These are phyloP conservation scores for Loxodes magnus DNA, from an alignment of 73 alveolate genomes.

Conservation along the genomic window DNA sequence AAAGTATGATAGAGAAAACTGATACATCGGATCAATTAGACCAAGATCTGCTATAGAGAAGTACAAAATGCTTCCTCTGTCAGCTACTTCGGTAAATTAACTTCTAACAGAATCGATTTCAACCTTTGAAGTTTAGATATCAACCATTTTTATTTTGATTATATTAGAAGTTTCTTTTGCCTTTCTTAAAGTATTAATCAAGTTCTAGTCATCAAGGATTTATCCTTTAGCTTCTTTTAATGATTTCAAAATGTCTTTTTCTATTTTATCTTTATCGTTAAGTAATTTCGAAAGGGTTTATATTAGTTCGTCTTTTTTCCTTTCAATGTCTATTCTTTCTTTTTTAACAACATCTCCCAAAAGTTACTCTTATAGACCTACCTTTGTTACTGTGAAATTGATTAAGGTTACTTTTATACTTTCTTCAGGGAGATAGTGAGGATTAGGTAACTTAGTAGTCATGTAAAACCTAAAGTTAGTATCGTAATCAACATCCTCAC, in stretches of 20 bases:
- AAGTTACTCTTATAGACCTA: conserved; percentile 97
- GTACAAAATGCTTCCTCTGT: conserved; percentile 92
- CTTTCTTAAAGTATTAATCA: conserved; percentile 65
- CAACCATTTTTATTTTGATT: conserved; percentile 69
- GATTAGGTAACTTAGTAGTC: conserved; percentile 98
- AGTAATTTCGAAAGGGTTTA: conserved; percentile 89
- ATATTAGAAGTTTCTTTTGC: conserved; percentile 77
- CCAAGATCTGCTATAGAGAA: conserved; percentile 94
- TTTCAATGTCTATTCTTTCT: conserved; percentile 96
- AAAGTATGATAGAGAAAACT: conserved; percentile 93
- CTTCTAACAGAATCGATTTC: no score
- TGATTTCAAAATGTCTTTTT: conserved; percentile 75
- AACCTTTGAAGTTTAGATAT: no score
- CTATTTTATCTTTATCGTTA: conserved; percentile 79
- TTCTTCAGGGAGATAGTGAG: conserved; percentile 97
- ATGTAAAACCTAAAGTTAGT: conserved; percentile 85
- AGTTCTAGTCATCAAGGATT: conserved; percentile 88
- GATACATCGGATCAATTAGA: conserved; percentile 98
- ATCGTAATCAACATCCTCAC: conserved; percentile 83
- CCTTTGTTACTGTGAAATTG: conserved; percentile 97
- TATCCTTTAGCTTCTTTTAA: conserved; percentile 77
- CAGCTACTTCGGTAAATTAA: conserved; percentile 86
- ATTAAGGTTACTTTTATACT: conserved; percentile 95
- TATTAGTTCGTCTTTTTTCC: conserved; percentile 87
- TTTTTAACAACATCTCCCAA: conserved; percentile 97